These are phyloP conservation scores for Fraxinus angustifolia DNA, from an alignment of 305 asterid species.

Conservation along the genomic window DNA sequence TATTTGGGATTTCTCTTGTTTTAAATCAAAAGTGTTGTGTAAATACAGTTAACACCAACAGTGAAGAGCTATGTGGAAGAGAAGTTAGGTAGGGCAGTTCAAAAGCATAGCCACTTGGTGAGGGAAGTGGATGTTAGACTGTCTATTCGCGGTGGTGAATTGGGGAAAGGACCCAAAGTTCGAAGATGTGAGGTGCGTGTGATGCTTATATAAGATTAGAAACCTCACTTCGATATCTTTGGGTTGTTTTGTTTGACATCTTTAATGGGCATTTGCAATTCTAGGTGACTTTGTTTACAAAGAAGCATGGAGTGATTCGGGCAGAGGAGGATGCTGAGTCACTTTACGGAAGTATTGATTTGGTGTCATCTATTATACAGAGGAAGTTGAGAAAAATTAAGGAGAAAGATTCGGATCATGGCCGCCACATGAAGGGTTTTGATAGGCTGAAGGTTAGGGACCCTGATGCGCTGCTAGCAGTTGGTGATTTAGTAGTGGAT, in stretches of 20 bases:
- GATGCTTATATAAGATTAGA: neutral
- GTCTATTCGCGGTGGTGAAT: constrained; percentile 91
- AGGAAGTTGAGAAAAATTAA: constrained; percentile 89
- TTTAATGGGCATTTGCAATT: constrained; percentile 3
- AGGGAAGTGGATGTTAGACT: constrained; percentile 88
- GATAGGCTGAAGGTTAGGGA: constrained; percentile 67
- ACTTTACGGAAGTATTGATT: constrained; percentile 69
- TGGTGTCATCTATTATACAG: constrained; percentile 76
- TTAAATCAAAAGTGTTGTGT: constrained; percentile 7
- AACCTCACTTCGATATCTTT: neutral
- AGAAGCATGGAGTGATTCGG: constrained; percentile 82
- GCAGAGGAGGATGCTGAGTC: constrained; percentile 88
- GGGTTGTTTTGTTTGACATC: neutral
- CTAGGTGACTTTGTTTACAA: constrained; percentile 85
- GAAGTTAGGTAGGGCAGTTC: constrained; percentile 82
- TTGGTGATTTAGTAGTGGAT: constrained; percentile 38
- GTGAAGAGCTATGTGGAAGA: constrained; percentile 82
- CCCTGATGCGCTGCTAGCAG: constrained; percentile 28
- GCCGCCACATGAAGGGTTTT: constrained; percentile 88
- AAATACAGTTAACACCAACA: constrained; percentile 55
- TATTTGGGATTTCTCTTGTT: neutral
- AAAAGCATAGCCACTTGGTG: constrained; percentile 78
- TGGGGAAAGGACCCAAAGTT: constrained; percentile 81
- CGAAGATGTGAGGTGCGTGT: constrained; percentile 77
- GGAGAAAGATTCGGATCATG: constrained; percentile 91